Evolutionary conservation across 768 basidiomycete species (phyloP).

Genomic region (Pleurotus salmoneostramineus): DNA sequence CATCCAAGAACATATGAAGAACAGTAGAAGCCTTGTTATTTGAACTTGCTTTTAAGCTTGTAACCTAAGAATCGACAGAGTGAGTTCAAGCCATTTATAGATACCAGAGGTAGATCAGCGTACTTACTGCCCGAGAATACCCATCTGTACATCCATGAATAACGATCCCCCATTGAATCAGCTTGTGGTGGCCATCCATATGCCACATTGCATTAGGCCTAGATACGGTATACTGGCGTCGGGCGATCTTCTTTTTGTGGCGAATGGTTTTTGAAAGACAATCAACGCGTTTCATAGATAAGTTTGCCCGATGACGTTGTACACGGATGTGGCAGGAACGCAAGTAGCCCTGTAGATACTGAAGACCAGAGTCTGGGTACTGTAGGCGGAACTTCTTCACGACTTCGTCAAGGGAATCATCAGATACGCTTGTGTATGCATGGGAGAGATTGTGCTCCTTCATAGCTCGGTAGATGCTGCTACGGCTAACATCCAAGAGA

Average conservation of each 20-base stretch:
- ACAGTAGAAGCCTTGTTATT: conserved; percentile 26
- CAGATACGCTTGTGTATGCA: conserved; percentile 9
- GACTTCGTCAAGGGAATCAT: conserved; percentile 9
- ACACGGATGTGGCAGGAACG: conserved; percentile 17
- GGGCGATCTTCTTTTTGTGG: conserved; percentile 8
- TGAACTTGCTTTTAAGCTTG: conserved; percentile 18
- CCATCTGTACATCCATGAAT: conserved; percentile 19
- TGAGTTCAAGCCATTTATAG: conserved; percentile 14
- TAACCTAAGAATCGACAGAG: conserved; percentile 22
- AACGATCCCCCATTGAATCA: conserved; percentile 21
- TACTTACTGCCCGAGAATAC: conserved; percentile 15
- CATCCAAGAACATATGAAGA: conserved; percentile 19
- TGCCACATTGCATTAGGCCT: conserved; percentile 26
- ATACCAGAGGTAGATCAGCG: conserved; percentile 23
- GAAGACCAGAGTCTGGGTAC: conserved; percentile 17
- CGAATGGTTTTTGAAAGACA: conserved; percentile 16
- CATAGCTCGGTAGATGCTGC: conserved; percentile 1
- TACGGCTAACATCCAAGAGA: not conserved
- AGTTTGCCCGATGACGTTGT: conserved; percentile 14
- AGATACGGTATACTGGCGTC: conserved; percentile 13
- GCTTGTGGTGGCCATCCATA: conserved; percentile 28
- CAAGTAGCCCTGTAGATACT: conserved; percentile 23
- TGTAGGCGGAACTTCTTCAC: conserved; percentile 6
- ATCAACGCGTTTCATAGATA: conserved; percentile 20
- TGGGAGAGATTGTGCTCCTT: not conserved